Conservation (phyloP, 75 land plant species). For the Cupressus sempervirens region DNA sequence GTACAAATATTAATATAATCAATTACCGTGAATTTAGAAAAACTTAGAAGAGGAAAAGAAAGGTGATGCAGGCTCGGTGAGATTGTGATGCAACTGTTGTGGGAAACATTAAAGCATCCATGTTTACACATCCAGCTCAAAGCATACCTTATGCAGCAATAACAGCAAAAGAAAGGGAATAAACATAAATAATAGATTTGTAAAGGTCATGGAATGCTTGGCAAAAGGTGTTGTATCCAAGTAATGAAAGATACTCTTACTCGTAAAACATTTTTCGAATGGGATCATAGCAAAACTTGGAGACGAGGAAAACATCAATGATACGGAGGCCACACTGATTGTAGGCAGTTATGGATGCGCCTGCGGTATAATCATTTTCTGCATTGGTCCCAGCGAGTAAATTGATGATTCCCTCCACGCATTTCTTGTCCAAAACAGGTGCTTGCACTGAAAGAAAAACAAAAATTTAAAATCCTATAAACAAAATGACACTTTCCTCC, state of each 20-base stretch:
- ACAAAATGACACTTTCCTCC: not conserved
- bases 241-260: conserved; percentile 29
- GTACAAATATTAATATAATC: too few species aligned
- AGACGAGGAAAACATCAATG: conserved; percentile 68
- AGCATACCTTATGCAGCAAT: too few species aligned
- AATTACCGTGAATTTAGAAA: too few species aligned
- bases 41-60: too few species aligned
- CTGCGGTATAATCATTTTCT: conserved; percentile 14
- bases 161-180: not conserved
- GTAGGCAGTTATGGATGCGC: not conserved
- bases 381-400: conserved; percentile 43
- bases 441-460: conserved; percentile 59
- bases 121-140: too few species aligned
- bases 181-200: not conserved
- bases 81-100: not conserved
- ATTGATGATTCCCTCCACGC: conserved; percentile 44
- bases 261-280: conserved; percentile 66
- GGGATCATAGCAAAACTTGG: conserved; percentile 70
- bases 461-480: not conserved
- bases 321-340: conserved; percentile 43
- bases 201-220: not conserved
- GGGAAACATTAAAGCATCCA: too few species aligned
- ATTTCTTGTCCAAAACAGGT: conserved; percentile 62
- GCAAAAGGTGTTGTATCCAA: not conserved
- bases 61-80: too few species aligned